Percentiles rank a stretch among this genome's conserved stretches.
phyloP scores from a whole-genome alignment of 106 monocot genomes.

The Xerophyta viscosa region DNA sequence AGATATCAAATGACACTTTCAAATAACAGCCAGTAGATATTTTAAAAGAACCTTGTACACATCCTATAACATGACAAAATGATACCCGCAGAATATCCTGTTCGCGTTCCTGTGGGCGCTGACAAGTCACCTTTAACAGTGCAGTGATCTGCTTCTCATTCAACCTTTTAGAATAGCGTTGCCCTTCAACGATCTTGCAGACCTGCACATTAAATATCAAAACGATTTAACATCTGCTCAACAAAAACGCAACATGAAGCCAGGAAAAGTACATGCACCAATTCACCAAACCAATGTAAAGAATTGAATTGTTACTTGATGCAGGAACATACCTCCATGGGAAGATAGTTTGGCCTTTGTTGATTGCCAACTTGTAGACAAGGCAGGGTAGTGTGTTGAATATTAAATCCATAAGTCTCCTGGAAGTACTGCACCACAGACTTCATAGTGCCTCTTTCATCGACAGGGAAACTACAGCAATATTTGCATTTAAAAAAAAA shows the following conservation, averaged over 20 bases:
- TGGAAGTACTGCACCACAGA: slow-evolving; percentile 79
- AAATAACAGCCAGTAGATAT: no score
- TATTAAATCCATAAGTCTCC: slow-evolving; percentile 76
- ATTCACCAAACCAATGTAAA: background rate
- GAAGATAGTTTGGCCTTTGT: slow-evolving; percentile 91
- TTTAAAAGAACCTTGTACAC: background rate
- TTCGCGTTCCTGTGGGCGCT: slow-evolving; percentile 69
- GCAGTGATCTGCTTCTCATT: slow-evolving; percentile 93
- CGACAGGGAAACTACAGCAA: slow-evolving; percentile 61
- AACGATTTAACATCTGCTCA: no score
- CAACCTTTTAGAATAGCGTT: slow-evolving; percentile 93
- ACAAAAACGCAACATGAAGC: no score
- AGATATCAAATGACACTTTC: background rate
- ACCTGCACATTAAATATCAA: slow-evolving; percentile 29
- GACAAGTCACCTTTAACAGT: slow-evolving; percentile 87
- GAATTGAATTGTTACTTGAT: background rate
- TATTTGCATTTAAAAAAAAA: background rate
- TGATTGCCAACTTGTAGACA: slow-evolving; percentile 94
- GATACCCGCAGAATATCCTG: slow-evolving; percentile 71
- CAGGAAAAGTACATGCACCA: no score
- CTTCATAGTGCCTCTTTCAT: slow-evolving; percentile 74
- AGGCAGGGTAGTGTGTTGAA: slow-evolving; percentile 69
- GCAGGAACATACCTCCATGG: slow-evolving; percentile 65
- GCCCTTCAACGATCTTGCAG: slow-evolving; percentile 93
- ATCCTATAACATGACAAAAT: no score